phyloP scores from a whole-genome alignment of 129 eudicot genomes.

The Oenanthe sinensis region DNA sequence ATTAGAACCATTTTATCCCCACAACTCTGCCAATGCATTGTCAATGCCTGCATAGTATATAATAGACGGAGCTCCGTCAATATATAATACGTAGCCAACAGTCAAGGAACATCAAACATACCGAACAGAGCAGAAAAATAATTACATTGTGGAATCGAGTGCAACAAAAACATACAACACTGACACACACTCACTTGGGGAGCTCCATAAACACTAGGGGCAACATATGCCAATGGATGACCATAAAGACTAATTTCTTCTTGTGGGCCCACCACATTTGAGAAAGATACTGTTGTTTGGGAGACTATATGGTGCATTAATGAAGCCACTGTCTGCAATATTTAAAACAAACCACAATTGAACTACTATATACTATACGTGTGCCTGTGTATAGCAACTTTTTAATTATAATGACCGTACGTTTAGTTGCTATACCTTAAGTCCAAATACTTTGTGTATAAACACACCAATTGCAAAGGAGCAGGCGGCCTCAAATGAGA shows the following conservation, averaged over 20 bases:
- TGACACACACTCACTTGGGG: slow-evolving; percentile 13
- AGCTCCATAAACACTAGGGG: slow-evolving; percentile 32
- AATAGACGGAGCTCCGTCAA: neutral
- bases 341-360: no score
- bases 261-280: slow-evolving; percentile 35
- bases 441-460: neutral
- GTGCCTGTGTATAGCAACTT: no score
- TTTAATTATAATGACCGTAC: neutral
- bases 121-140: neutral
- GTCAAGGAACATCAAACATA: neutral
- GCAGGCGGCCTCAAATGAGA: slow-evolving; percentile 37
- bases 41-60: slow-evolving; percentile 24
- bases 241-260: slow-evolving; percentile 34
- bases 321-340: slow-evolving; percentile 16
- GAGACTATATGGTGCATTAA: slow-evolving; percentile 4
- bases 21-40: slow-evolving; percentile 31
- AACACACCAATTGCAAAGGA: slow-evolving; percentile 26
- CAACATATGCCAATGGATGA: slow-evolving; percentile 29
- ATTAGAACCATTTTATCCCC: slow-evolving; percentile 16
- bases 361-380: no score
- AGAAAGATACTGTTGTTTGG: slow-evolving; percentile 30
- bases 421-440: neutral
- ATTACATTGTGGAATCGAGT: neutral
- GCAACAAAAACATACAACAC: no score
- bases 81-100: neutral